Evolutionary conservation across 371 early-diverging fungal species (phyloP).

Genomic region (Dinochytrium kinnereticum): DNA sequence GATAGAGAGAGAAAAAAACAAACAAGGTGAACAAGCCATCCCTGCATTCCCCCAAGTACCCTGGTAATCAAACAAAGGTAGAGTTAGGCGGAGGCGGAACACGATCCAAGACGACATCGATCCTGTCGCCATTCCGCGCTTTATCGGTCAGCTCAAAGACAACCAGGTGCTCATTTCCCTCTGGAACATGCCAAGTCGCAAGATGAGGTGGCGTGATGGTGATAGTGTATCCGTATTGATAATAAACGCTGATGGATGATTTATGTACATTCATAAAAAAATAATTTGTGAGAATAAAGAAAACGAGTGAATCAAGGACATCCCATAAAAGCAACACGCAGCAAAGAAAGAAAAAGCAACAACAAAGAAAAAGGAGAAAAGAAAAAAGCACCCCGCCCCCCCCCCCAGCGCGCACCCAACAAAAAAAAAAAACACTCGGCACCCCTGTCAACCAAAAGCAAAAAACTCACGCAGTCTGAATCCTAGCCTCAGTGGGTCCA

Average conservation of each 20-base stretch:
- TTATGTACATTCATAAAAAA: not conserved
- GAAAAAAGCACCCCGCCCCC: not conserved
- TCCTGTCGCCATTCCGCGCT: not conserved
- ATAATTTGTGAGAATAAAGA: not conserved
- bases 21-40: too few relatives aligned
- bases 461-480: slow-evolving; percentile 10
- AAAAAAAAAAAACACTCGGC: too few relatives aligned
- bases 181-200: slow-evolving; percentile 3
- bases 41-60: too few relatives aligned
- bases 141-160: not conserved
- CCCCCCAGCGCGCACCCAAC: too few relatives aligned
- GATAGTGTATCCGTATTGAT: not conserved
- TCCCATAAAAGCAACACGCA: not conserved
- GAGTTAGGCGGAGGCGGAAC: not conserved
- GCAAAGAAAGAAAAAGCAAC: not conserved
- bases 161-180: not conserved
- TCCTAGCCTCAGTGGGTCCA: slow-evolving; percentile 9
- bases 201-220: not conserved
- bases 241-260: not conserved
- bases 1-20: too few relatives aligned
- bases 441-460: not conserved
- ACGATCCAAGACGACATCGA: not conserved
- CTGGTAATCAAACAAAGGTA: too few relatives aligned
- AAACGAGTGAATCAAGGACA: not conserved
- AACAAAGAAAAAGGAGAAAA: not conserved